Base-by-base conservation (phyloP, 257 asterid genomes). In the Ligustrum vulgare region DNA sequence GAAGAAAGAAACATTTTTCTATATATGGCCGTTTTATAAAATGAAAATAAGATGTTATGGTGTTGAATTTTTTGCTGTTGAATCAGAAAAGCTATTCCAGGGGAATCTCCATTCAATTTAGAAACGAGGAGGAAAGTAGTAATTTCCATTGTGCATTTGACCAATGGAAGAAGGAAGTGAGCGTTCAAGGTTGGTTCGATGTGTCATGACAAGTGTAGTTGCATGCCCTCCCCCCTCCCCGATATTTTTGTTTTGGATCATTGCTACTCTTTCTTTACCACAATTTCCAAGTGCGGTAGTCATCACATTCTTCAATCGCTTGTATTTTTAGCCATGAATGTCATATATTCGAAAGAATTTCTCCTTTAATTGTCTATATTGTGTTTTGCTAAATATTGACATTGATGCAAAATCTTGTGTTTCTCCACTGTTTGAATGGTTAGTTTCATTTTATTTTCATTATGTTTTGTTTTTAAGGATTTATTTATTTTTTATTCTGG, bases 101-200 rank as follows among this genome's bases (percentile, higher is more conserved):
- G 73, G 99, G 97, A 86, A 82, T 90, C 87, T 82, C 92, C 83
- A 85, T 95, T 86, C 96, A 87, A 80, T 95, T 95, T 88, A 90
- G 87, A 82, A 86, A 86, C 76, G 97, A 95, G 85, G 96, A 93
- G 83, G 98, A 95, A 84, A 87, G 97, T 87, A 82, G 87, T 82
- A 91, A 91, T 84, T 93, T 95, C 87, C 97, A 93, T 82, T 77
- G 86, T 86, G 96, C 99, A 79, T 95, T 90, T 90, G 98, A 93
- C 85, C 94, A 91, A 80, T 90, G 98, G 97, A 93, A 89, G 88
- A 90, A 89, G 83, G 90, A 87, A 84, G 84, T 79, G 83, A 85
- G 54, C 83, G 84, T 77, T 81, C 87, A 91, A 93, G 99, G 99
- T 95, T 89, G 80, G 91, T 82, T 76, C 43, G 71, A 71, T 72